phyloP scores from a whole-genome alignment of 805 yeast genomes.

The Barnettozyma vustinii region DNA sequence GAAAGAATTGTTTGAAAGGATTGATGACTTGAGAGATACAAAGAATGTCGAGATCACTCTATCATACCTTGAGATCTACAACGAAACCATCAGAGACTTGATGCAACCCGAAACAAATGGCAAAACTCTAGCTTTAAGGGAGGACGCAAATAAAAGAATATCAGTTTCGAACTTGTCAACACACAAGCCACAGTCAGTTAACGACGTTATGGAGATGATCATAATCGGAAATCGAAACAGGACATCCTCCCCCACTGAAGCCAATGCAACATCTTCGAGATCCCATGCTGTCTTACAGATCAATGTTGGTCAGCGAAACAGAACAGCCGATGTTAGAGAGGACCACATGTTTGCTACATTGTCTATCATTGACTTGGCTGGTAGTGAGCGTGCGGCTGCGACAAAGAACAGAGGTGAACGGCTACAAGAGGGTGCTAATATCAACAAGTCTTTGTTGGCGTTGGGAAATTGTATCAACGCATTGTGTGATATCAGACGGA shows the following conservation, averaged over 20 bases:
- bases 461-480: conserved; percentile 94
- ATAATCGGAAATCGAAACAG: conserved; percentile 67
- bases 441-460: conserved; percentile 82
- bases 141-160: conserved; percentile 60
- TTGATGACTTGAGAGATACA: conserved; percentile 50
- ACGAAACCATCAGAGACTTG: conserved; percentile 81
- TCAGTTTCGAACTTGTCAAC: conserved; percentile 66
- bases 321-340: conserved; percentile 59
- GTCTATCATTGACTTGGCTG: conserved; percentile 88
- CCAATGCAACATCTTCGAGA: conserved; percentile 84
- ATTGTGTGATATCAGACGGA: conserved; percentile 63
- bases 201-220: conserved; percentile 76
- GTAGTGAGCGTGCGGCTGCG: conserved; percentile 90
- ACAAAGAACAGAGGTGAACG: conserved; percentile 81
- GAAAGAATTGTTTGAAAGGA: conserved; percentile 63
- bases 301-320: conserved; percentile 54
- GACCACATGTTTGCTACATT: conserved; percentile 73
- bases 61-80: conserved; percentile 83
- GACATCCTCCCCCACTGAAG: conserved; percentile 83
- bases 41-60: conserved; percentile 55
- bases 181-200: conserved; percentile 55
- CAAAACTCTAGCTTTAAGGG: conserved; percentile 57
- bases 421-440: conserved; percentile 87
- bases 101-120: conserved; percentile 48
- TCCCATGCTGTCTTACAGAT: conserved; percentile 93